phyloP scores from a whole-genome alignment of 2,329 filamentous ascomycete genomes.

The Mycosphaerella arachidis region DNA sequence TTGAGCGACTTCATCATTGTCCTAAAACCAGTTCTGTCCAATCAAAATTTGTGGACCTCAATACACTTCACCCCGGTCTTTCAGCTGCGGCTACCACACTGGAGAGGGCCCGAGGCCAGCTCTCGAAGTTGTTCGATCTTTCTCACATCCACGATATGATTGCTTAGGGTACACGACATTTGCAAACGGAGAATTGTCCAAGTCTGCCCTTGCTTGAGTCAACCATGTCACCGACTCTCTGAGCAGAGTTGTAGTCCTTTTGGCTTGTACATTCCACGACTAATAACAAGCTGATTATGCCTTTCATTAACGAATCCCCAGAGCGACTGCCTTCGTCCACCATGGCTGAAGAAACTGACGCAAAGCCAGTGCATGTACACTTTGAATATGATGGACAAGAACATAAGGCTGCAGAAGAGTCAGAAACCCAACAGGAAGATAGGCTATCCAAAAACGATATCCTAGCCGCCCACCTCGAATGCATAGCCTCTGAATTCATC shows the following conservation, averaged over 20 bases:
- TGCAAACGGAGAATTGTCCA: background rate
- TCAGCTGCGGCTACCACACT: background rate
- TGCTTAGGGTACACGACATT: background rate
- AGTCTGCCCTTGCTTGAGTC: background rate
- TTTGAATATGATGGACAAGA: background rate
- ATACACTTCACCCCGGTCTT: background rate
- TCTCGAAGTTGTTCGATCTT: background rate
- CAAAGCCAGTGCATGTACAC: background rate
- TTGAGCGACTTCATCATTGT: background rate
- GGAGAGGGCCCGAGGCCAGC: background rate
- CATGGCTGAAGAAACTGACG: background rate
- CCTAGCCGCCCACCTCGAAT: background rate
- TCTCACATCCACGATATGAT: background rate
- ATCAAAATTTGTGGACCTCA: background rate
- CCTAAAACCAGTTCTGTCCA: background rate
- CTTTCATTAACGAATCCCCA: background rate
- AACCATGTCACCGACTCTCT: background rate
- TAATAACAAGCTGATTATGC: background rate
- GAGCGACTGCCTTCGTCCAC: background rate
- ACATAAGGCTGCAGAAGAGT: background rate
- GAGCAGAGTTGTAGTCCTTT: background rate
- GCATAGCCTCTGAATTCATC: constrained; percentile 1
- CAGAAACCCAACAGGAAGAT: background rate
- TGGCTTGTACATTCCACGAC: background rate
- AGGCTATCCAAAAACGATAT: background rate